Percentiles rank a stretch among this genome's conserved stretches.
These are phyloP conservation scores for Fraxinus cuspidata DNA, from an alignment of 257 asterid genomes.

Conservation along the genomic window DNA sequence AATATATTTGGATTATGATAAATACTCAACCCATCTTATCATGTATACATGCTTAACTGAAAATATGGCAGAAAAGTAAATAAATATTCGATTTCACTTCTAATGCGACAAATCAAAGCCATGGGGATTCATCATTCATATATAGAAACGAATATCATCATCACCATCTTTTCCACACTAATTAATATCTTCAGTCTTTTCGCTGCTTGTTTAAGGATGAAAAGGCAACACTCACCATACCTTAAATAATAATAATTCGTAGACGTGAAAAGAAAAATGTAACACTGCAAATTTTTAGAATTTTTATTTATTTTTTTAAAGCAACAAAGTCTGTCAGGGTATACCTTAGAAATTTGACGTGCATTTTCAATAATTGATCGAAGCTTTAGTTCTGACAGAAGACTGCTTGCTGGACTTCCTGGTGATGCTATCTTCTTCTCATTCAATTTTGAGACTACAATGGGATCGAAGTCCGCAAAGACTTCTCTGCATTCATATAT, in stretches of 20 bases:
- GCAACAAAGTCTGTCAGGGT: constrained; percentile 5
- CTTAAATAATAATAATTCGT: neutral
- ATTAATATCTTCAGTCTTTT: neutral
- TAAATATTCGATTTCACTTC: neutral
- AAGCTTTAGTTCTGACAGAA: constrained; percentile 83
- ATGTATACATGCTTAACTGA: neutral
- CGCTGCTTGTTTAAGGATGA: neutral
- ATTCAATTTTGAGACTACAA: constrained; percentile 79
- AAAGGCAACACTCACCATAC: constrained; percentile 9
- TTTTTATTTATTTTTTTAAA: neutral
- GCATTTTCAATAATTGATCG: constrained; percentile 90
- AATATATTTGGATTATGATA: neutral
- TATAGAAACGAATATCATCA: neutral
- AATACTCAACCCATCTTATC: neutral
- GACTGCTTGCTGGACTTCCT: constrained; percentile 80
- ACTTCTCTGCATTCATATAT: constrained; percentile 72
- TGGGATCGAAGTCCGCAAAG: constrained; percentile 79
- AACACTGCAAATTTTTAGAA: neutral
- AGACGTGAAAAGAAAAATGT: neutral
- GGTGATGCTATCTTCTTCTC: constrained; percentile 75
- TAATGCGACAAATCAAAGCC: neutral
- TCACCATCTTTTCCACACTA: constrained; percentile 1
- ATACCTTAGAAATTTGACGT: constrained; percentile 82
- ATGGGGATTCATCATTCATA: neutral
- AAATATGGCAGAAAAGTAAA: neutral